A percentile compares a stretch with the other conserved stretches of the same genome.
Conservation (phyloP, 2,329 filamentous ascomycete species). For the Cladosporium velox region DNA sequence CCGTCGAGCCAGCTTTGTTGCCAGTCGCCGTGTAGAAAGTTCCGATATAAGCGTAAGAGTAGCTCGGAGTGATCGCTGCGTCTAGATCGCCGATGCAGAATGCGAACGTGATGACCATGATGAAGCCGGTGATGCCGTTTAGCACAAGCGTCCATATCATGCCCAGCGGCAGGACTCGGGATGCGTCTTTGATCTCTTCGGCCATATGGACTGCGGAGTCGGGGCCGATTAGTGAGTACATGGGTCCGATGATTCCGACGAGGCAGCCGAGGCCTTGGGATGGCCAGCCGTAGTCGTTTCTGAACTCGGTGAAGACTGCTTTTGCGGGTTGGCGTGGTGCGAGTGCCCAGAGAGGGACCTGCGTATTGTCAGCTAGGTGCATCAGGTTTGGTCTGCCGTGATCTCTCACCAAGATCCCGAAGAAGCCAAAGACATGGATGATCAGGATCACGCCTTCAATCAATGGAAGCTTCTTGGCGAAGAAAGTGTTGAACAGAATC, state of each 20-base stretch:
- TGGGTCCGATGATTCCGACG: constrained; percentile 45
- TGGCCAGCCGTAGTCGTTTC: constrained; percentile 43
- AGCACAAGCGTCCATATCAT: constrained; percentile 47
- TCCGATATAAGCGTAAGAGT: constrained; percentile 36
- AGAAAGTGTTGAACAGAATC: constrained; percentile 47
- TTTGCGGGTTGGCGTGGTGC: constrained; percentile 33
- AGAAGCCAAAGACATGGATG: constrained; percentile 49
- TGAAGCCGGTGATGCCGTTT: constrained; percentile 39
- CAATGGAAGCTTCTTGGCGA: constrained; percentile 46
- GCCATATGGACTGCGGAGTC: constrained; percentile 44
- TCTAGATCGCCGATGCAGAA: constrained; percentile 23
- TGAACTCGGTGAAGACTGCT: constrained; percentile 41
- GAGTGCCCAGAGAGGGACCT: constrained; percentile 41
- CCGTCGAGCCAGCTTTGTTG: constrained; percentile 34
- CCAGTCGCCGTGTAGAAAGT: constrained; percentile 37
- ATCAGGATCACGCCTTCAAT: constrained; percentile 52
- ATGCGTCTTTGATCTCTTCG: constrained; percentile 42
- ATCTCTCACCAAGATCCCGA: constrained; percentile 40
- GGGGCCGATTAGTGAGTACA: constrained; percentile 40
- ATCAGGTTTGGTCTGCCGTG: neutral
- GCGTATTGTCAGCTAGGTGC: neutral
- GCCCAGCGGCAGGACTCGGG: constrained; percentile 45
- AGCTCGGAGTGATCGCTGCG: constrained; percentile 24
- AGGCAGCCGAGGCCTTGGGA: constrained; percentile 44
- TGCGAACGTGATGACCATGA: constrained; percentile 44